phyloP scores from a whole-genome alignment of 2,329 filamentous ascomycete genomes.

The Trematosphaeria pertusa region DNA sequence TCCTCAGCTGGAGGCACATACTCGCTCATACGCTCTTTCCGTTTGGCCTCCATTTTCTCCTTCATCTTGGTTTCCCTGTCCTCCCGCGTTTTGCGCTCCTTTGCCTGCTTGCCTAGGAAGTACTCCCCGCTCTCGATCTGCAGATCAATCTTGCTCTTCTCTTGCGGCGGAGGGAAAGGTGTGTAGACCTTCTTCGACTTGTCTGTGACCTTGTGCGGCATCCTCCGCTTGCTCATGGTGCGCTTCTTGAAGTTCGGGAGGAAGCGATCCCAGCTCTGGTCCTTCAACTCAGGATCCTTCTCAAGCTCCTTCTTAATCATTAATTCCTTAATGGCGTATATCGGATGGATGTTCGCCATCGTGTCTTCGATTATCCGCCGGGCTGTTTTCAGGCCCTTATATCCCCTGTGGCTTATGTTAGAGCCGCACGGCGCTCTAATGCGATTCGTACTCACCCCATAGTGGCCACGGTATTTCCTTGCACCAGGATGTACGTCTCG shows the following conservation, averaged over 20 bases:
- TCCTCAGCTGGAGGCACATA: constrained; percentile 87
- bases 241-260: constrained; percentile 97
- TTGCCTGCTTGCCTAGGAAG: constrained; percentile 91
- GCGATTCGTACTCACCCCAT: too few relatives aligned
- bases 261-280: constrained; percentile 95
- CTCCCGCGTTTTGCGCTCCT: constrained; percentile 81
- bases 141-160: constrained; percentile 98
- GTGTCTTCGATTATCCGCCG: constrained; percentile 86
- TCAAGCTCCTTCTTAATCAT: constrained; percentile 94
- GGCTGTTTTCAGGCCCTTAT: constrained; percentile 92
- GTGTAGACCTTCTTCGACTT: constrained; percentile 96
- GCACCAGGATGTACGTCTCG: constrained; percentile 85
- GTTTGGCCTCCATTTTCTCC: constrained; percentile 86
- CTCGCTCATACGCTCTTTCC: constrained; percentile 82
- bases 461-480: constrained; percentile 90
- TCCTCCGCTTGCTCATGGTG: constrained; percentile 81
- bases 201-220: constrained; percentile 86
- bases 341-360: constrained; percentile 82
- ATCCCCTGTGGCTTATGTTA: too few relatives aligned
- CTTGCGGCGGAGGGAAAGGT: constrained; percentile 92
- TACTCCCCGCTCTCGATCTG: constrained; percentile 99
- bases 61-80: constrained; percentile 84
- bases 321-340: constrained; percentile 82
- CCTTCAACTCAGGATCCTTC: constrained; percentile 84
- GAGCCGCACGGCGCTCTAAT: too few relatives aligned